Percentiles rank a stretch among this genome's conserved stretches.
Conservation (phyloP, 2,329 filamentous ascomycete species). For the Trichoderma koningiopsis region DNA sequence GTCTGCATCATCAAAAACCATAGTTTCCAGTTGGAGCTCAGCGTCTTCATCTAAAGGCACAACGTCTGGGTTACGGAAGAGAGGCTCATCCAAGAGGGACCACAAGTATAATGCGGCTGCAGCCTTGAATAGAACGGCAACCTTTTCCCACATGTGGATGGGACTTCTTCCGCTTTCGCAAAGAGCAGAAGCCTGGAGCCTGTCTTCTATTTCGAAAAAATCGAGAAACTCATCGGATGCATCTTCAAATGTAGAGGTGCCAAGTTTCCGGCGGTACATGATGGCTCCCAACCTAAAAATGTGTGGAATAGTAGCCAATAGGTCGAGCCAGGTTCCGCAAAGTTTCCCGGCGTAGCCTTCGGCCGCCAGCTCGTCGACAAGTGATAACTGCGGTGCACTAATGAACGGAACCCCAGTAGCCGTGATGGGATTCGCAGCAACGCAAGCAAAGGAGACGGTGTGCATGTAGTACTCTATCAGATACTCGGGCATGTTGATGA, state of each 20-base stretch:
- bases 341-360: constrained; percentile 42
- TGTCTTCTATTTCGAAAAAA: constrained; percentile 46
- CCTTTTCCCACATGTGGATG: constrained; percentile 27
- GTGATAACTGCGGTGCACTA: constrained; percentile 36
- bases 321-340: constrained; percentile 45
- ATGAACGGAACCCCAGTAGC: constrained; percentile 37
- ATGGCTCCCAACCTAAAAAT: constrained; percentile 48
- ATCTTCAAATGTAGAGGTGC: background rate
- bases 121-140: constrained; percentile 48
- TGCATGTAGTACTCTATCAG: constrained; percentile 53
- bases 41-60: background rate
- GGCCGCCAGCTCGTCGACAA: constrained; percentile 36
- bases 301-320: constrained; percentile 42
- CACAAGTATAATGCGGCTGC: constrained; percentile 48
- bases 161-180: constrained; percentile 29
- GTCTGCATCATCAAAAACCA: background rate
- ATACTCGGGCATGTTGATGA: constrained; percentile 46
- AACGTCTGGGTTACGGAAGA: constrained; percentile 27
- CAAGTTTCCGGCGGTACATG: constrained; percentile 36
- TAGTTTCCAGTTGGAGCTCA: background rate
- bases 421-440: constrained; percentile 43
- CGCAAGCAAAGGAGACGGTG: constrained; percentile 50
- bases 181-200: constrained; percentile 46
- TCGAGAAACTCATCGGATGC: constrained; percentile 46
- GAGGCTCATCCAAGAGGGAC: constrained; percentile 36